These are phyloP conservation scores for Lodderomyces pseudojiufengensis DNA, from an alignment of 1,139 yeast species.

Conservation along the genomic window DNA sequence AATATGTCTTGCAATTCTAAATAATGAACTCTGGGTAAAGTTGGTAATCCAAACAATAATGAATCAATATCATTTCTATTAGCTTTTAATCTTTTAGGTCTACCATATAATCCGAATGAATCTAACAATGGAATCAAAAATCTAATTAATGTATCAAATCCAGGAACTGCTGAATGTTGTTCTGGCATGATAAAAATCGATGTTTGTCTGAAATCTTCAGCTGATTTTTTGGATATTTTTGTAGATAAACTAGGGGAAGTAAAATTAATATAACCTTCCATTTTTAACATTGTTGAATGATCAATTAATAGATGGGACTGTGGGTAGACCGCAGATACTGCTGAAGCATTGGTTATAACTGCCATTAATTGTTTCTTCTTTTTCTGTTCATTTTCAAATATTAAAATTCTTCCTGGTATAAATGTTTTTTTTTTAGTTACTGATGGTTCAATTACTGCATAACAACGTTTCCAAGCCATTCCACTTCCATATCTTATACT, in stretches of 20 bases:
- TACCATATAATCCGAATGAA: conserved; percentile 83
- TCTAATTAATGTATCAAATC: conserved; percentile 88
- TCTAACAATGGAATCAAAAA: conserved; percentile 83
- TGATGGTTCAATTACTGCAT: conserved; percentile 83
- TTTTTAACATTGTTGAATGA: conserved; percentile 79
- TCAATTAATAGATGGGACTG: conserved; percentile 77
- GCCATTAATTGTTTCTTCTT: conserved; percentile 80
- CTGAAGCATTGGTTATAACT: conserved; percentile 61
- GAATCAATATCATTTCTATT: conserved; percentile 79
- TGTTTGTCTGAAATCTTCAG: conserved; percentile 63
- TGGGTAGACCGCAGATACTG: conserved; percentile 93
- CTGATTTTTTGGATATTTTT: conserved; percentile 38
- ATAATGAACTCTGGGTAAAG: conserved; percentile 83
- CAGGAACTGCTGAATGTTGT: conserved; percentile 87
- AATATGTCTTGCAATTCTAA: conserved; percentile 39
- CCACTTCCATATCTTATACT: conserved; percentile 94
- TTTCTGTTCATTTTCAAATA: conserved; percentile 66
- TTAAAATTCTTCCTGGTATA: conserved; percentile 54
- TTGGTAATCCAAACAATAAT: conserved; percentile 85
- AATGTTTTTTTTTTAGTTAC: conserved; percentile 44
- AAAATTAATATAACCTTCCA: conserved; percentile 78
- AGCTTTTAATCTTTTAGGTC: conserved; percentile 86
- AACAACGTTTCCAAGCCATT: conserved; percentile 96
- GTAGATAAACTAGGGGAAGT: conserved; percentile 37
- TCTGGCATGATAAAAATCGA: conserved; percentile 95